These are phyloP conservation scores for Aureobasidium sp. DNA, from an alignment of 2,329 filamentous ascomycete species.

Conservation along the genomic window DNA sequence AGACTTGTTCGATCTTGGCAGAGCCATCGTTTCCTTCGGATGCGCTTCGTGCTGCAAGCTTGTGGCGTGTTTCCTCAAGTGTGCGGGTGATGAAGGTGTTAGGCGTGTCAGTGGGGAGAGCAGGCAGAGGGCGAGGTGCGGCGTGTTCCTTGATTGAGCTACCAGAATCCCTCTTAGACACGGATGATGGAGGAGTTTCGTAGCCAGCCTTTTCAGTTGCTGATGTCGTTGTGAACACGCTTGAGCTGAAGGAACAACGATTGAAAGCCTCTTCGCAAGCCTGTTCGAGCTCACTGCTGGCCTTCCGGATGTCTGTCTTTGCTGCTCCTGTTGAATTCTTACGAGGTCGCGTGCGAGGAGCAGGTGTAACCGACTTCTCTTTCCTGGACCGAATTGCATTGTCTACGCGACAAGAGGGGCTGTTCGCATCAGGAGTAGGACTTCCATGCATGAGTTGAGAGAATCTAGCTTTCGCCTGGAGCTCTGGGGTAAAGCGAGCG, in stretches of 20 bases:
- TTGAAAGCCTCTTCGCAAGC: slow-evolving; percentile 92
- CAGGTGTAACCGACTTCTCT: slow-evolving; percentile 22
- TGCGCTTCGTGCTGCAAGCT: slow-evolving; percentile 44
- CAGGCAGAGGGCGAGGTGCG: slow-evolving; percentile 38
- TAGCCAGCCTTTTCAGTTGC: slow-evolving; percentile 32
- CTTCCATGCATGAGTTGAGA: slow-evolving; percentile 17
- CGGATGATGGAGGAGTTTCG: slow-evolving; percentile 45
- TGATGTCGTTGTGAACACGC: slow-evolving; percentile 27
- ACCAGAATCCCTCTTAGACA: slow-evolving; percentile 25
- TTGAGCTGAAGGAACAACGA: slow-evolving; percentile 50
- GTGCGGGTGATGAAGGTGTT: slow-evolving; percentile 46
- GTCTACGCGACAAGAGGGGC: slow-evolving; percentile 23
- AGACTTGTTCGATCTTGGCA: slow-evolving; percentile 49
- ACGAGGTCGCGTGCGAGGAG: slow-evolving; percentile 25
- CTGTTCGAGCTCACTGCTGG: slow-evolving; percentile 76
- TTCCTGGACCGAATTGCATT: slow-evolving; percentile 28
- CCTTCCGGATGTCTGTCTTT: slow-evolving; percentile 71
- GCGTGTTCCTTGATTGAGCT: slow-evolving; percentile 23
- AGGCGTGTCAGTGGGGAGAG: slow-evolving; percentile 38
- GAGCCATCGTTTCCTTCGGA: slow-evolving; percentile 35
- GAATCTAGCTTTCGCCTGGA: slow-evolving; percentile 23
- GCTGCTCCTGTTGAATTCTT: slow-evolving; percentile 38
- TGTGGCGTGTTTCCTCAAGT: slow-evolving; percentile 49
- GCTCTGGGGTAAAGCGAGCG: slow-evolving; percentile 24
- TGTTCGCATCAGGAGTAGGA: slow-evolving; percentile 17